These are phyloP conservation scores for Cryoendolithus antarcticus DNA, from an alignment of 2,329 filamentous ascomycete genomes.

Conservation along the genomic window DNA sequence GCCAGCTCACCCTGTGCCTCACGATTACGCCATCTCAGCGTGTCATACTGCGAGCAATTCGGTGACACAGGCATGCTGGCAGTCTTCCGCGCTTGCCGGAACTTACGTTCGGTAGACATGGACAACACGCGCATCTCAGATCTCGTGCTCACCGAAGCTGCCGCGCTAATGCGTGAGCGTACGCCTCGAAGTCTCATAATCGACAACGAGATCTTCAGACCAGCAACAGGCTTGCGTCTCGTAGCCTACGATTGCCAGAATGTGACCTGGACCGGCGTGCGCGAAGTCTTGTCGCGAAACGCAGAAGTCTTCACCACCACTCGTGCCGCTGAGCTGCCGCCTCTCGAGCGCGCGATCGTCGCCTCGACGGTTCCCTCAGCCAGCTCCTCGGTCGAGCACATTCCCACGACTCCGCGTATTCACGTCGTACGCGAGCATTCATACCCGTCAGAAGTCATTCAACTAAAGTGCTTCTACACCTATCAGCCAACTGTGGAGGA, in stretches of 20 bases:
- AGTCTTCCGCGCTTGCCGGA: constrained; percentile 61
- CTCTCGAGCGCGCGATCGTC: constrained; percentile 10
- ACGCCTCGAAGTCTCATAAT: constrained; percentile 27
- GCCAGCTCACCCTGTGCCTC: constrained; percentile 63
- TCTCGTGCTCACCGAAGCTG: constrained; percentile 72
- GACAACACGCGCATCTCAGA: constrained; percentile 91
- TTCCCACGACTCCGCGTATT: constrained; percentile 13
- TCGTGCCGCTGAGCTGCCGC: constrained; percentile 15
- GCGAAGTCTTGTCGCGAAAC: constrained; percentile 77
- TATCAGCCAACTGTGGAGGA: constrained; percentile 94
- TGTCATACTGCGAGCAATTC: constrained; percentile 81
- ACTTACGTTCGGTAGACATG: constrained; percentile 62
- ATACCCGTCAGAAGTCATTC: constrained; percentile 68
- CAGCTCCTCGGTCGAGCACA: constrained; percentile 14
- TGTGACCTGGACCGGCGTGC: constrained; percentile 83
- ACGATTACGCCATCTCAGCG: constrained; percentile 63
- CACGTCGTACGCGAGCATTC: constrained; percentile 27
- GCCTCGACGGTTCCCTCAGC: constrained; percentile 17
- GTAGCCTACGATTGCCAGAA: constrained; percentile 86
- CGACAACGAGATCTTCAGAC: constrained; percentile 28
- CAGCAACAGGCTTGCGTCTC: constrained; percentile 53
- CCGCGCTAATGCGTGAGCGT: constrained; percentile 57
- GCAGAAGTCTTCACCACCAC: constrained; percentile 52
- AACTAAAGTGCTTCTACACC: constrained; percentile 85
- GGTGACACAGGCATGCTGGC: constrained; percentile 76